Conservation (phyloP, 2,329 filamentous ascomycete genomes). For the Chalaropsis thielavioides region DNA sequence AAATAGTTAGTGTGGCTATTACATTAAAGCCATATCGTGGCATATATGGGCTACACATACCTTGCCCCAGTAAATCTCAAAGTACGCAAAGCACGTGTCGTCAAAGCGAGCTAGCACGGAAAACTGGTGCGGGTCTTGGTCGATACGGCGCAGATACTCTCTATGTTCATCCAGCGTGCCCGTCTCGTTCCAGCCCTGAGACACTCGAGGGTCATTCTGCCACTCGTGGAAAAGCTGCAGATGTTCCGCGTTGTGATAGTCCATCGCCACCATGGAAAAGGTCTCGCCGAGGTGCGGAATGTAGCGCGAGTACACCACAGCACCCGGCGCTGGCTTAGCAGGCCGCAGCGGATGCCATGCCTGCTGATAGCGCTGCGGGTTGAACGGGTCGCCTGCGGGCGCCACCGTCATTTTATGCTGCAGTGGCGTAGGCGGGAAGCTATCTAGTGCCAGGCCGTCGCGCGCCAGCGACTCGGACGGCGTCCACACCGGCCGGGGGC, state of each 20-base stretch:
- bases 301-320: conserved; percentile 63
- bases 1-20: neutral
- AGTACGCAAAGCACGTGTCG: conserved; percentile 58
- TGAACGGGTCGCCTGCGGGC: conserved; percentile 29
- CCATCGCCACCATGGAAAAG: conserved; percentile 63
- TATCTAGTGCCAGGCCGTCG: conserved; percentile 27
- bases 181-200: conserved; percentile 66
- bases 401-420: conserved; percentile 31
- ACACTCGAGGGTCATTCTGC: conserved; percentile 74
- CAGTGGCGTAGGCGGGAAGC: conserved; percentile 36
- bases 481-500: conserved; percentile 48
- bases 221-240: conserved; percentile 59
- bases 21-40: neutral
- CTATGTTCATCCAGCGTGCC: conserved; percentile 61
- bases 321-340: conserved; percentile 55
- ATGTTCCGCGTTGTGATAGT: conserved; percentile 50
- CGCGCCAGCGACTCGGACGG: conserved; percentile 28
- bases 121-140: conserved; percentile 58
- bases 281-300: conserved; percentile 61
- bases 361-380: conserved; percentile 33
- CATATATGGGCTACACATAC: conserved; percentile 23
- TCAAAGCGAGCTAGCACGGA: conserved; percentile 58
- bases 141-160: conserved; percentile 52
- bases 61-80: conserved; percentile 66
- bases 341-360: conserved; percentile 57